phyloP scores from a whole-genome alignment of 1,139 yeast genomes.

The Tardiomyces blankii region DNA sequence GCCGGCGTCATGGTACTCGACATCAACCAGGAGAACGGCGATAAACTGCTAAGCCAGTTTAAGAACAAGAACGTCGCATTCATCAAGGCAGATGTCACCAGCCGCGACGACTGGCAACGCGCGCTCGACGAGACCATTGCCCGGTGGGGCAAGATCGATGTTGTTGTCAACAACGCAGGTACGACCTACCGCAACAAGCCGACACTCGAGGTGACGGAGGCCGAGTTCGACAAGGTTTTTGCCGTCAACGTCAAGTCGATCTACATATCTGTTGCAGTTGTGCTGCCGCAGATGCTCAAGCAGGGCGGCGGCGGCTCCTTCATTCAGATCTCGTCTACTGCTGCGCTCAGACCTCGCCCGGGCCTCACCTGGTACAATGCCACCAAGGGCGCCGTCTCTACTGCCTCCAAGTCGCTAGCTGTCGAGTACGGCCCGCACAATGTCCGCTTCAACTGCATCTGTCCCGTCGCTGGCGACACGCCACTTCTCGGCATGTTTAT shows the following conservation, averaged over 20 bases:
- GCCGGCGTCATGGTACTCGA: neutral
- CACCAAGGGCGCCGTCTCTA: constrained; percentile 15
- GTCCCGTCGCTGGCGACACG: constrained; percentile 15
- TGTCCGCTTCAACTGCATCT: constrained; percentile 12
- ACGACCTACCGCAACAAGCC: constrained; percentile 16
- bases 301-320: constrained; percentile 15
- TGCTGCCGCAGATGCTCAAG: constrained; percentile 13
- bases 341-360: constrained; percentile 14
- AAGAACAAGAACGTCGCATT: neutral
- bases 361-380: constrained; percentile 16
- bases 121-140: constrained; percentile 15
- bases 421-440: constrained; percentile 12
- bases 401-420: constrained; percentile 13
- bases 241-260: constrained; percentile 19
- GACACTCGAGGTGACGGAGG: constrained; percentile 12
- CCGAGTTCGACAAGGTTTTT: constrained; percentile 17
- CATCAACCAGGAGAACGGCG: neutral
- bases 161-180: constrained; percentile 24
- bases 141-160: constrained; percentile 18
- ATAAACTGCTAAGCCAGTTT: neutral
- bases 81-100: constrained; percentile 13
- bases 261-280: constrained; percentile 11
- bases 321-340: constrained; percentile 16
- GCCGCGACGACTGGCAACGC: constrained; percentile 11
- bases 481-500: constrained; percentile 11